These are phyloP conservation scores for Silene coronaria DNA, from an alignment of 179 eudicot genomes.

Conservation along the genomic window DNA sequence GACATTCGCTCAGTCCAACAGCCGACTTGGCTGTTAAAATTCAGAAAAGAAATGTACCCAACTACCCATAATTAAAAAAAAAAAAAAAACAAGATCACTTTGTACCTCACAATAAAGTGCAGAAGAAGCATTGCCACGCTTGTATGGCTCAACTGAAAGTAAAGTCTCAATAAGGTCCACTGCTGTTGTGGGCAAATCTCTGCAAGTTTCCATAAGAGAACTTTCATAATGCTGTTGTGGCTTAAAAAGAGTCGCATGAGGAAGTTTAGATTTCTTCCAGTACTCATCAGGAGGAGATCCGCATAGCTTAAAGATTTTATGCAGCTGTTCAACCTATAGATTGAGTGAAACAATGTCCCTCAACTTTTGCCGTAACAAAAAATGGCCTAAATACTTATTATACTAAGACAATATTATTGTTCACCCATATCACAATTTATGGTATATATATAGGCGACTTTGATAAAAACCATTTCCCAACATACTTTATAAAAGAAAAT, in stretches of 20 bases:
- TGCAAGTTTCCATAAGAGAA: slow-evolving; percentile 58
- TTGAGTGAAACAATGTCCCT: slow-evolving; percentile 4
- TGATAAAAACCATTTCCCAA: neutral
- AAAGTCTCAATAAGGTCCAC: slow-evolving; percentile 67
- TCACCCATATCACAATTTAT: neutral
- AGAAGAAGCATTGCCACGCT: slow-evolving; percentile 68
- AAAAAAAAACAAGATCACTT: neutral
- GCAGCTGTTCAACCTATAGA: slow-evolving; percentile 78
- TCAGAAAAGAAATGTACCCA: too few relatives aligned
- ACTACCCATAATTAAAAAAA: neutral
- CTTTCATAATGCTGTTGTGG: slow-evolving; percentile 81
- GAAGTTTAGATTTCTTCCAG: slow-evolving; percentile 81
- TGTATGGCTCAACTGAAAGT: slow-evolving; percentile 76
- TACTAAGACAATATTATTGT: neutral
- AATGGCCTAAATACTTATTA: neutral
- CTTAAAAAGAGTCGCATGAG: slow-evolving; percentile 77
- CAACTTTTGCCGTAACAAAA: neutral
- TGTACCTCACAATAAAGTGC: slow-evolving; percentile 30
- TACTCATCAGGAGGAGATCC: slow-evolving; percentile 97
- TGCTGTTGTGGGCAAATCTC: slow-evolving; percentile 64
- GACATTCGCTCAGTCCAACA: neutral
- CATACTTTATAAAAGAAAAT: neutral
- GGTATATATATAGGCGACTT: neutral
- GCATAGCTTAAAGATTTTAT: slow-evolving; percentile 76
- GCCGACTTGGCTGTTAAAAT: neutral